Base-by-base conservation (phyloP, 768 basidiomycete genomes). In the Nidularia pulvinata region DNA sequence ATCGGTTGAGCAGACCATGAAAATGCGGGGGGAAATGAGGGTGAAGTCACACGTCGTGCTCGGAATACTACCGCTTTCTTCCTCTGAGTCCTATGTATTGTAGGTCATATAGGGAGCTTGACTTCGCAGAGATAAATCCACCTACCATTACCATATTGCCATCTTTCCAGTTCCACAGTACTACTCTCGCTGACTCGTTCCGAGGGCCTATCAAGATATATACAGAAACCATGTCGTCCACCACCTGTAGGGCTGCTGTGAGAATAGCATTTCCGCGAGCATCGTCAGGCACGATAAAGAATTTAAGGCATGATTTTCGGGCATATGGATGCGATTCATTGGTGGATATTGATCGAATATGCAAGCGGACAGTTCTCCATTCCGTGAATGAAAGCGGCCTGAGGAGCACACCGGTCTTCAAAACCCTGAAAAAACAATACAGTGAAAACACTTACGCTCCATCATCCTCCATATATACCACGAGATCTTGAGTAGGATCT, bases 401-500 rank as follows among this genome's bases (percentile, higher is more conserved):
- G 25, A 25, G 25, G 25, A 25, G 25, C 25, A 25, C 4, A 3
- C 13, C 10, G 13, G 13, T 46, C 13, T 1, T 46, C 45, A 25
- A 6, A 14, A 14, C 11, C 13, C 10, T n/a, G 5, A 11, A 46
- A 10, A 10, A n/a, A 25, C 11, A 10, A n/a, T 14, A 11, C 22
- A 46, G 6, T n/a, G 25, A 10, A 10, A n/a, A 14, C n/a, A n/a
- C 45, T 46, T 22, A 46, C 45, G 14, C 25, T 3, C 10, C 25
- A 14, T 30, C 45, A 43, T 55, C 58, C 50, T 64, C 64, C 10
- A 83, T 61, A 14, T 81, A 60, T 9, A 78, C 75, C 33, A 86
- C 67, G 47, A 87, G 59, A 56, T 87, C 82, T 62, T 86, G 84
- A 4, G 81, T 76, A 0, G 85, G 84, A 57, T 87, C 85, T 9